These are phyloP conservation scores for Trypanosoma lewisi DNA, from an alignment of 208 protist genomes.

Conservation along the genomic window DNA sequence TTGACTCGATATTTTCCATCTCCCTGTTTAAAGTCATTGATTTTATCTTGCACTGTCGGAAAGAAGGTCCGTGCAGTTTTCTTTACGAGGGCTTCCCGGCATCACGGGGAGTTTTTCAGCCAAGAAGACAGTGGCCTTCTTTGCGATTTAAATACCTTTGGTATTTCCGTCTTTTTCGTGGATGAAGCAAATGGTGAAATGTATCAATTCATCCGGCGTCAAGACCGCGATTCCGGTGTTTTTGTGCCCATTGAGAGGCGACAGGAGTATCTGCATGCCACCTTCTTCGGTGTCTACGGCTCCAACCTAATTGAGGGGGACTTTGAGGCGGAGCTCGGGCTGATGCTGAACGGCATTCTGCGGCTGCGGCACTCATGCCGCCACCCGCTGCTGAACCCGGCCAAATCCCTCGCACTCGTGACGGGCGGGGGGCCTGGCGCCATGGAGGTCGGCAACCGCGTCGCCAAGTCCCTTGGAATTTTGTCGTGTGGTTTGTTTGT, in stretches of 20 bases:
- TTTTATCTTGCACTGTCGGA: slow-evolving; percentile 80
- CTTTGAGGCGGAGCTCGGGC: slow-evolving; percentile 89
- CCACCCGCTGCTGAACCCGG: slow-evolving; percentile 74
- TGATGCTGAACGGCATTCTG: slow-evolving; percentile 80
- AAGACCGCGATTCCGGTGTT: slow-evolving; percentile 68
- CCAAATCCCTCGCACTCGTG: slow-evolving; percentile 80
- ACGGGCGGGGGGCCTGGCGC: slow-evolving; percentile 92
- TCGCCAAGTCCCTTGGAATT: slow-evolving; percentile 87
- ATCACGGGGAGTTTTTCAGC: slow-evolving; percentile 88
- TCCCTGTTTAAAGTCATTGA: slow-evolving; percentile 88
- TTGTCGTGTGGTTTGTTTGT: slow-evolving; percentile 89
- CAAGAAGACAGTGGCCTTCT: slow-evolving; percentile 88
- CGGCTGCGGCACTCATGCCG: slow-evolving; percentile 62
- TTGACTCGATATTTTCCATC: slow-evolving; percentile 91
- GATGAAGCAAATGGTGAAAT: slow-evolving; percentile 76
- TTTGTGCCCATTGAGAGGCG: slow-evolving; percentile 87
- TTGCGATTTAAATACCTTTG: slow-evolving; percentile 85
- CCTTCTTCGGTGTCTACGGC: slow-evolving; percentile 92
- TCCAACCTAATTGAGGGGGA: slow-evolving; percentile 90
- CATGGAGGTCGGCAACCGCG: slow-evolving; percentile 93
- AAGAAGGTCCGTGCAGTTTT: slow-evolving; percentile 86
- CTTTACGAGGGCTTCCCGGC: slow-evolving; percentile 75
- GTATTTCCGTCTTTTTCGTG: slow-evolving; percentile 86
- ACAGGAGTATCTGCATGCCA: slow-evolving; percentile 86
- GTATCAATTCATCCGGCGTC: slow-evolving; percentile 86